A percentile compares a stretch with the other conserved stretches of the same genome.
Evolutionary conservation across 768 basidiomycete genomes (phyloP).

Genomic region (Holtermanniella nyarrowii): DNA sequence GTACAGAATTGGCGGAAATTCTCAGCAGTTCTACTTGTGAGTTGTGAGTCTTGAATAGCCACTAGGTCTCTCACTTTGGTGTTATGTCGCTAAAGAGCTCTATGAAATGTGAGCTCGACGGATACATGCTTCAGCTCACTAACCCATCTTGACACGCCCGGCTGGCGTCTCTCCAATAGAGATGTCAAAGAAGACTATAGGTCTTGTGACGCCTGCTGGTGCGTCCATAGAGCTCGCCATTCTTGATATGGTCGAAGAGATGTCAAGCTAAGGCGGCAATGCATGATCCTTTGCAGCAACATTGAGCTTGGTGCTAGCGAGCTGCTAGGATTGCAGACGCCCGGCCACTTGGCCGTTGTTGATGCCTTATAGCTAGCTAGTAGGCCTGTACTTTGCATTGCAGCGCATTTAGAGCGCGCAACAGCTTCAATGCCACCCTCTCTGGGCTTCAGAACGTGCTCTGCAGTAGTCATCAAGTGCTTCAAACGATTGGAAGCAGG

Average conservation of each 20-base stretch:
- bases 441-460: slow-evolving; percentile 16
- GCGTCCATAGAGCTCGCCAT: slow-evolving; percentile 19
- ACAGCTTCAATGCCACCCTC: background rate
- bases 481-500: slow-evolving; percentile 59
- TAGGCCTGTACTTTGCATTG: background rate
- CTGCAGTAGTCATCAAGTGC: slow-evolving; percentile 49
- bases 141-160: slow-evolving; percentile 83
- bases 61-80: slow-evolving; percentile 59
- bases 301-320: too few relatives aligned
- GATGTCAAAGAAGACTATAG: slow-evolving; percentile 94
- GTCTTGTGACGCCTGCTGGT: slow-evolving; percentile 46
- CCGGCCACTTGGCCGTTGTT: too few relatives aligned
- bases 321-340: background rate
- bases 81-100: slow-evolving; percentile 88
- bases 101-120: slow-evolving; percentile 3
- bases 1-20: slow-evolving; percentile 97
- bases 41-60: background rate
- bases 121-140: background rate
- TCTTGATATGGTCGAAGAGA: background rate
- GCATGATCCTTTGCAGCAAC: too few relatives aligned
- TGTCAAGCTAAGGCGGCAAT: too few relatives aligned
- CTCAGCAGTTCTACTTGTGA: slow-evolving; percentile 67
- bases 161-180: slow-evolving; percentile 94
- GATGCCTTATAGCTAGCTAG: background rate
- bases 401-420: background rate